phyloP scores from a whole-genome alignment of 106 monocot genomes.

The Acorus gramineus region DNA sequence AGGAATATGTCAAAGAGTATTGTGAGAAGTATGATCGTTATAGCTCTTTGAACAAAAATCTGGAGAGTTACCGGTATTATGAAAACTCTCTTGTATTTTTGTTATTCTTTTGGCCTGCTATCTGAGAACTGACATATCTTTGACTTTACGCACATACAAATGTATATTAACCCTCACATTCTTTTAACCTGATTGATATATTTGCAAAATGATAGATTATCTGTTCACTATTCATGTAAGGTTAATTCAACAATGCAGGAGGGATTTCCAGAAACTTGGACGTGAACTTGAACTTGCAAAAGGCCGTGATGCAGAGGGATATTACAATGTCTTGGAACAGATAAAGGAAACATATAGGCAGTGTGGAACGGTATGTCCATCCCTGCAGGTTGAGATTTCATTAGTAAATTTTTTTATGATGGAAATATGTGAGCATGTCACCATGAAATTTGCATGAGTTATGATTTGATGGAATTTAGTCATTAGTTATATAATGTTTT shows the following conservation, averaged over 20 bases:
- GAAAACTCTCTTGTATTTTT: background rate
- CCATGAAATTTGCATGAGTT: too few species aligned
- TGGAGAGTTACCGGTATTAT: slow-evolving; percentile 66
- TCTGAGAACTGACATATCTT: too few species aligned
- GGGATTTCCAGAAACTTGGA: slow-evolving; percentile 64
- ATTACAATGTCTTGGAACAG: slow-evolving; percentile 32
- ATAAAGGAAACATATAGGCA: slow-evolving; percentile 54
- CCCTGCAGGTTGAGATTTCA: background rate
- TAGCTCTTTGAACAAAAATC: slow-evolving; percentile 45
- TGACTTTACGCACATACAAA: too few species aligned
- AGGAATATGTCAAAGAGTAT: slow-evolving; percentile 80
- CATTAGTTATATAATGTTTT: too few species aligned
- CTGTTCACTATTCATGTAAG: background rate
- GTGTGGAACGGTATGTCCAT: slow-evolving; percentile 34
- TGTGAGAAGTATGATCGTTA: slow-evolving; percentile 71
- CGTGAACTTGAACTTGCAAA: slow-evolving; percentile 57
- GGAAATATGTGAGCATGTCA: too few species aligned
- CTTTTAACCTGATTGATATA: too few species aligned
- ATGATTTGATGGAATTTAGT: too few species aligned
- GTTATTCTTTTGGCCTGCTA: too few species aligned
- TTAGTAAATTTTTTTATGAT: background rate
- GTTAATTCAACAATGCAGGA: slow-evolving; percentile 27
- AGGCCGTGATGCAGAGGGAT: slow-evolving; percentile 36
- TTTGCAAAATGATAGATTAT: too few species aligned
- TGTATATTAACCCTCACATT: too few species aligned